These are phyloP conservation scores for Grosmannia serpens DNA, from an alignment of 2,329 filamentous ascomycete species.

Conservation along the genomic window DNA sequence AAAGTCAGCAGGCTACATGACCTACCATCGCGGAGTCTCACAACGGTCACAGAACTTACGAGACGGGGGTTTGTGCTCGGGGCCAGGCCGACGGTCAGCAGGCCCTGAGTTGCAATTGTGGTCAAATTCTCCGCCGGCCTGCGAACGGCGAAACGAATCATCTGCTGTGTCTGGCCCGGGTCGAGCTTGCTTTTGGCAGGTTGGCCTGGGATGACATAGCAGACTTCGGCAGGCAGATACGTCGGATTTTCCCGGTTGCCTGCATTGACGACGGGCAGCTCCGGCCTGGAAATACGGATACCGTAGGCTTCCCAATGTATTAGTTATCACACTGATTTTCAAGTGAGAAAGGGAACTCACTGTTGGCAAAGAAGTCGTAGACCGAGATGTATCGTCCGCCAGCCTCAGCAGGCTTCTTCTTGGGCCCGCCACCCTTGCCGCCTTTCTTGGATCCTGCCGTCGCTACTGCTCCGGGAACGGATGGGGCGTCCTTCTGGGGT, in stretches of 20 bases:
- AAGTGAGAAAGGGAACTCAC: conserved; percentile 19
- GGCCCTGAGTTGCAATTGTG: conserved; percentile 39
- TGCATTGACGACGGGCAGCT: conserved; percentile 45
- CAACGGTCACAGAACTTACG: not conserved
- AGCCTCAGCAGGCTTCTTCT: conserved; percentile 8
- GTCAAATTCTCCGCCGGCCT: conserved; percentile 41
- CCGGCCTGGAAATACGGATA: conserved; percentile 22
- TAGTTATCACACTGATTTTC: not conserved
- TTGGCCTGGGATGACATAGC: conserved; percentile 44
- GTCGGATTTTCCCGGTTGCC: conserved; percentile 39
- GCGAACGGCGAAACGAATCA: conserved; percentile 51
- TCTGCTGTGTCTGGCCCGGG: conserved; percentile 39
- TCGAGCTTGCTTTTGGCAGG: conserved; percentile 36
- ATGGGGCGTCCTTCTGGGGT: not conserved
- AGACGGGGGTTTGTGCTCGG: conserved; percentile 21
- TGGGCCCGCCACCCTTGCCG: not conserved
- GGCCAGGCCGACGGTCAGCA: conserved; percentile 34
- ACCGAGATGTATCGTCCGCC: conserved; percentile 36
- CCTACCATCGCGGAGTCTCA: not conserved
- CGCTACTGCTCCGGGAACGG: conserved; percentile 2
- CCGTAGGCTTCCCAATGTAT: conserved; percentile 20
- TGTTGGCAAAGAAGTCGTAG: conserved; percentile 33
- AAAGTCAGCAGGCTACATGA: not conserved
- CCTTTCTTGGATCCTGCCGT: not conserved
- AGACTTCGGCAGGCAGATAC: conserved; percentile 49